These are phyloP conservation scores for Scheffersomyces parashehatae DNA, from an alignment of 1,139 yeast species.

Conservation along the genomic window DNA sequence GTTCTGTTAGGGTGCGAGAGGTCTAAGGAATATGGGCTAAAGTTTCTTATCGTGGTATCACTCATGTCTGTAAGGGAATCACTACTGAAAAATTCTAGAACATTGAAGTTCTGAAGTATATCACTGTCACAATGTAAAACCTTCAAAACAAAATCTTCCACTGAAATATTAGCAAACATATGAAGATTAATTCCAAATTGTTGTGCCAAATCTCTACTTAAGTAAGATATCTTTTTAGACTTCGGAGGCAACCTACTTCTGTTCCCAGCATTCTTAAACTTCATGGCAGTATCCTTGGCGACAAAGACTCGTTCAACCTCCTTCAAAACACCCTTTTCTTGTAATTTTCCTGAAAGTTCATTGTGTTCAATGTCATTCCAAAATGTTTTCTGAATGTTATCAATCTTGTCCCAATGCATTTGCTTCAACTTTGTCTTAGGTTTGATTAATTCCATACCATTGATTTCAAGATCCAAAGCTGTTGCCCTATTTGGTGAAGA, in stretches of 20 bases:
- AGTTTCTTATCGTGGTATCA: slow-evolving; percentile 60
- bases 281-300: slow-evolving; percentile 54
- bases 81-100: slow-evolving; percentile 78
- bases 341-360: slow-evolving; percentile 52
- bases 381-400: slow-evolving; percentile 68
- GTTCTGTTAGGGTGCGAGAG: slow-evolving; percentile 34
- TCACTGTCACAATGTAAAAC: slow-evolving; percentile 74
- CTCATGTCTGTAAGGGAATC: slow-evolving; percentile 76
- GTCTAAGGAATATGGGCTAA: slow-evolving; percentile 70
- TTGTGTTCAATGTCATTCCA: slow-evolving; percentile 67
- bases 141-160: slow-evolving; percentile 61
- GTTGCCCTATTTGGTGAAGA: neutral
- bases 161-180: slow-evolving; percentile 64
- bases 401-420: slow-evolving; percentile 92
- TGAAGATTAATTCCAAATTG: slow-evolving; percentile 93
- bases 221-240: slow-evolving; percentile 52
- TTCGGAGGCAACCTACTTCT: slow-evolving; percentile 27
- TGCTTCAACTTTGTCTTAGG: slow-evolving; percentile 78
- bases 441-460: slow-evolving; percentile 24
- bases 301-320: slow-evolving; percentile 82
- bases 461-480: slow-evolving; percentile 5
- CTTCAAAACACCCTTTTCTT: slow-evolving; percentile 69
- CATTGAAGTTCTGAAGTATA: slow-evolving; percentile 64
- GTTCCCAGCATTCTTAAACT: slow-evolving; percentile 32
- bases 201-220: slow-evolving; percentile 76